Conservation (phyloP, 768 basidiomycete species). For the Hebeloma cylindrosporum region DNA sequence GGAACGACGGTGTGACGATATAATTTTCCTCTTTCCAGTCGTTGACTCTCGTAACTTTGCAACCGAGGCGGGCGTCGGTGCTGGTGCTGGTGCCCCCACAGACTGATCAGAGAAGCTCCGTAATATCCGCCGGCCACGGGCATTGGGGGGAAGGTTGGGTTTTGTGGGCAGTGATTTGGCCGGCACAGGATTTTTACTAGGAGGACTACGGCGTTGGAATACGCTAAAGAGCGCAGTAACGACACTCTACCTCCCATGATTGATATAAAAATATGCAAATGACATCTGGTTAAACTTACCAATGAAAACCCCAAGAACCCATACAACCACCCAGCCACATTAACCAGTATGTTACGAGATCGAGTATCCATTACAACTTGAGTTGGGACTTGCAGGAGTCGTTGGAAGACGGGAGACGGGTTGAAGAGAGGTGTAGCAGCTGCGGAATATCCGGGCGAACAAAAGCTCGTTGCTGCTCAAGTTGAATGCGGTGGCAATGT, state of each 20-base stretch:
- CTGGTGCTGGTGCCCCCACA: not conserved
- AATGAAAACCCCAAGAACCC: constrained; percentile 35
- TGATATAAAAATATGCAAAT: not conserved
- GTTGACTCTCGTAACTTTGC: constrained; percentile 3
- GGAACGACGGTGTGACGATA: constrained; percentile 20
- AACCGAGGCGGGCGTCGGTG: not conserved
- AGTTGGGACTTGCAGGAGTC: constrained; percentile 2
- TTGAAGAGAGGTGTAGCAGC: no score
- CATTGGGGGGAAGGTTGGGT: constrained; percentile 3
- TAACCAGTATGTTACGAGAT: constrained; percentile 27
- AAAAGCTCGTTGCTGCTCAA: no score
- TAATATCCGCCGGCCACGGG: constrained; percentile 11
- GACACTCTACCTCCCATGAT: constrained; percentile 29
- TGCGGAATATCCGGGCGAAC: no score
- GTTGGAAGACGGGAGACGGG: constrained; percentile 5
- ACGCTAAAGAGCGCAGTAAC: constrained; percentile 28
- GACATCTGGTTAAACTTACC: constrained; percentile 26
- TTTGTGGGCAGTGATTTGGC: constrained; percentile 8
- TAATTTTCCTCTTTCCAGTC: constrained; percentile 3
- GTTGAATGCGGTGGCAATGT: no score
- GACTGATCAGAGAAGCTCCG: constrained; percentile 16
- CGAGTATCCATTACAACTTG: constrained; percentile 16
- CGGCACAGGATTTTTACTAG: constrained; percentile 8
- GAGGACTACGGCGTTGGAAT: constrained; percentile 11
- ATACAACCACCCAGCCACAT: constrained; percentile 32